Percentiles rank a stretch among this genome's conserved stretches.
phyloP scores from a whole-genome alignment of 352 stramenopile species.

The Plasmopara viticola region DNA sequence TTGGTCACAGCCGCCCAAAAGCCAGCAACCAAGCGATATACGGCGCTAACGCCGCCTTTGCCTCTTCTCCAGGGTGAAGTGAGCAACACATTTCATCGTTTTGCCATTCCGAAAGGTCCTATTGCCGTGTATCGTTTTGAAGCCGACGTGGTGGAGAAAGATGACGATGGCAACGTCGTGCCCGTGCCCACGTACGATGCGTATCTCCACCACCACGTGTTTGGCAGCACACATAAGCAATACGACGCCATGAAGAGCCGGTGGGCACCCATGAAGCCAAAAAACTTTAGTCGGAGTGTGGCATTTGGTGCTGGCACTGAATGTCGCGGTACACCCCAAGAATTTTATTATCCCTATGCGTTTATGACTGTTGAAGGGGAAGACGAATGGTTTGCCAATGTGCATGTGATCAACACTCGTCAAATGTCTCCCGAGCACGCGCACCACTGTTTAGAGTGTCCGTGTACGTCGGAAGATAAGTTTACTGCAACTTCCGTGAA shows the following conservation, averaged over 20 bases:
- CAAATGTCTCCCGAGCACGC: conserved; percentile 35
- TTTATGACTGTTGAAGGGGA: conserved; percentile 75
- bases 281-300: conserved; percentile 66
- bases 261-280: conserved; percentile 65
- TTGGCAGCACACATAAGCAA: conserved; percentile 59
- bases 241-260: conserved; percentile 45
- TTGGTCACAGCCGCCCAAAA: conserved; percentile 5
- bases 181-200: conserved; percentile 60
- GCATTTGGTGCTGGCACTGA: conserved; percentile 76
- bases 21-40: conserved; percentile 52
- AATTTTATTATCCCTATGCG: conserved; percentile 74
- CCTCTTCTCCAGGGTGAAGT: conserved; percentile 59
- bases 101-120: conserved; percentile 66
- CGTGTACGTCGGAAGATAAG: conserved; percentile 63
- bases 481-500: conserved; percentile 50
- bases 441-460: conserved; percentile 70
- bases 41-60: conserved; percentile 57
- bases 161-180: conserved; percentile 38
- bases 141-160: conserved; percentile 63
- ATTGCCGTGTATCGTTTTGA: conserved; percentile 81
- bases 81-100: conserved; percentile 68
- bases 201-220: conserved; percentile 81
- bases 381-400: conserved; percentile 77
- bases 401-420: conserved; percentile 82
- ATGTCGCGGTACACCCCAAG: conserved; percentile 66